phyloP scores from a whole-genome alignment of 805 yeast genomes.

The Starmerella apicola region DNA sequence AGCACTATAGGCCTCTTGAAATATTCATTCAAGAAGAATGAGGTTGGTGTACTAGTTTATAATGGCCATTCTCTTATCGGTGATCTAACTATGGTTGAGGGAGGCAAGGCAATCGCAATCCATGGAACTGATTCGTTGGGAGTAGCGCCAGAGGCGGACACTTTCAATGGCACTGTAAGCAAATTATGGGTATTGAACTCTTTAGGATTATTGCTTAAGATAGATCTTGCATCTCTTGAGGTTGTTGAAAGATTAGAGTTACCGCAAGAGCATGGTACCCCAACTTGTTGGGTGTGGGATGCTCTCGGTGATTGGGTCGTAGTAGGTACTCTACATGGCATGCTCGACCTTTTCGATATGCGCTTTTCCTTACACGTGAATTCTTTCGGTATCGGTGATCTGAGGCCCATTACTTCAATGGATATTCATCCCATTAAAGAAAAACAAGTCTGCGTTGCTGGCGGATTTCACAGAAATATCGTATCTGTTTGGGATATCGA shows the following conservation, averaged over 20 bases:
- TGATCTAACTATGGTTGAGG: background rate
- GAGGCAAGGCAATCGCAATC: constrained; percentile 36
- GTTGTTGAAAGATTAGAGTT: constrained; percentile 34
- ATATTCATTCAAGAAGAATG: constrained; percentile 15
- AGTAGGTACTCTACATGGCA: constrained; percentile 64
- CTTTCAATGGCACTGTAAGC: background rate
- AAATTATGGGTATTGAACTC: constrained; percentile 17
- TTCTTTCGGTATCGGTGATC: constrained; percentile 46
- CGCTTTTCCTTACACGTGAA: constrained; percentile 50
- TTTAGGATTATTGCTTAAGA: constrained; percentile 24
- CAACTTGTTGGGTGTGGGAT: constrained; percentile 48
- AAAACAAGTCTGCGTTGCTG: constrained; percentile 45
- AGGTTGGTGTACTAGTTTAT: constrained; percentile 6
- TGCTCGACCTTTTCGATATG: constrained; percentile 70
- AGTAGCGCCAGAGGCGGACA: background rate
- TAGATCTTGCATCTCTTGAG: constrained; percentile 51
- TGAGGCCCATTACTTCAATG: constrained; percentile 40
- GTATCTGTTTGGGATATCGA: constrained; percentile 69
- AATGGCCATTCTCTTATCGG: constrained; percentile 5
- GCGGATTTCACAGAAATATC: constrained; percentile 51
- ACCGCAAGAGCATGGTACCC: constrained; percentile 53
- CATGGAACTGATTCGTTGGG: constrained; percentile 18
- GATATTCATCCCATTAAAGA: constrained; percentile 34
- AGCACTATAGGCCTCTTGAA: constrained; percentile 33
- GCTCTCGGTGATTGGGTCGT: constrained; percentile 47